A percentile compares a stretch with the other conserved stretches of the same genome.
Conservation (phyloP, 495 filamentous ascomycete species). For the Lophiostoma macrostomum region DNA sequence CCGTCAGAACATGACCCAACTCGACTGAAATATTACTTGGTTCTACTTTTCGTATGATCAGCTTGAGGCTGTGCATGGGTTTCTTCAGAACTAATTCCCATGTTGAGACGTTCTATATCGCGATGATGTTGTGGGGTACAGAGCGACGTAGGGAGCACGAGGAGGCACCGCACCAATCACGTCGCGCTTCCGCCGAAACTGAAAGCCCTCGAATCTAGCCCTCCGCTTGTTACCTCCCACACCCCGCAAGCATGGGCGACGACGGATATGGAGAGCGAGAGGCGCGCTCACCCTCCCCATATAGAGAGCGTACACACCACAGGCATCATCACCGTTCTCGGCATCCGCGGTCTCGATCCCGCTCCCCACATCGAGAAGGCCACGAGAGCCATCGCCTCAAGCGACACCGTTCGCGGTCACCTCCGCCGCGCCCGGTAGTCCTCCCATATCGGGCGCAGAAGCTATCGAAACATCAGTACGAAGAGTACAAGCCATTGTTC, state of each 20-base stretch:
- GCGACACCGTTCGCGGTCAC: conserved; percentile 15
- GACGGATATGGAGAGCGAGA: background rate
- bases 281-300: conserved; percentile 13
- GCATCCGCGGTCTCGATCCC: conserved; percentile 21
- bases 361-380: conserved; percentile 17
- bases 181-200: too few species aligned
- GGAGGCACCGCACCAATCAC: too few species aligned
- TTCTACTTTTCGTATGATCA: too few species aligned
- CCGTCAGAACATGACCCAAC: too few species aligned
- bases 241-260: conserved; percentile 3
- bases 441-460: conserved; percentile 66
- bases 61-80: too few species aligned
- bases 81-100: too few species aligned
- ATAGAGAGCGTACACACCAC: background rate
- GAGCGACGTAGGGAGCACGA: too few species aligned
- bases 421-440: conserved; percentile 15
- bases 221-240: background rate
- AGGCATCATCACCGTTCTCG: conserved; percentile 19
- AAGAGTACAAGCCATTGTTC: conserved; percentile 66
- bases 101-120: too few species aligned
- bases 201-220: too few species aligned
- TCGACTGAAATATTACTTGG: too few species aligned
- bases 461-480: conserved; percentile 64
- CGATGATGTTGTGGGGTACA: too few species aligned
- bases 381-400: background rate